Evolutionary conservation across 2,329 filamentous ascomycete species (phyloP).

Genomic region (Xylariaceae sp.): DNA sequence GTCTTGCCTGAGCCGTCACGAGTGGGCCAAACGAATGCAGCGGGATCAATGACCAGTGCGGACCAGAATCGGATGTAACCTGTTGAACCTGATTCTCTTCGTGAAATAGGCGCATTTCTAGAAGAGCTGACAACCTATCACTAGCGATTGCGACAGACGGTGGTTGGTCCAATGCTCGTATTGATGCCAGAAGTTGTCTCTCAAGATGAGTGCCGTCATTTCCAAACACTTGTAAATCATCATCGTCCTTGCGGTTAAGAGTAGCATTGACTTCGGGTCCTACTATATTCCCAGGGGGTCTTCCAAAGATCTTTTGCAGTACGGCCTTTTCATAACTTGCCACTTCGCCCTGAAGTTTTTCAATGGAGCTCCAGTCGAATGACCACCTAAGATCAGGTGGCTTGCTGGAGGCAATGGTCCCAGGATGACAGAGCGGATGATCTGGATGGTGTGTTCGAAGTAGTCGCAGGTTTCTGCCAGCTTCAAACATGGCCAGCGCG

Average conservation of each 20-base stretch:
- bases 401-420: conserved; percentile 51
- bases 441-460: conserved; percentile 72
- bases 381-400: conserved; percentile 70
- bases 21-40: conserved; percentile 78
- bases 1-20: conserved; percentile 72
- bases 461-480: conserved; percentile 76
- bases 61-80: conserved; percentile 46
- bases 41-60: conserved; percentile 66
- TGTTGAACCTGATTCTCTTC: conserved; percentile 25
- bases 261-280: not conserved
- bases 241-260: conserved; percentile 11
- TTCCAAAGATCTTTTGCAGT: conserved; percentile 27
- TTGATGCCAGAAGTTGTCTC: conserved; percentile 56
- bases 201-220: conserved; percentile 54
- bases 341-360: conserved; percentile 66
- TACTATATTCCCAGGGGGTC: not conserved
- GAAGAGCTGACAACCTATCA: conserved; percentile 48
- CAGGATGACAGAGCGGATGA: conserved; percentile 68
- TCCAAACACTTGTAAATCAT: conserved; percentile 55
- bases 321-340: conserved; percentile 56
- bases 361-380: conserved; percentile 74
- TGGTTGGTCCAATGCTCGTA: conserved; percentile 51
- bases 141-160: conserved; percentile 25
- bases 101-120: conserved; percentile 48
- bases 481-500: conserved; percentile 76